Evolutionary conservation across 1,284 basidiomycete species (phyloP).

Genomic region (Lignosus rhinocerotis): DNA sequence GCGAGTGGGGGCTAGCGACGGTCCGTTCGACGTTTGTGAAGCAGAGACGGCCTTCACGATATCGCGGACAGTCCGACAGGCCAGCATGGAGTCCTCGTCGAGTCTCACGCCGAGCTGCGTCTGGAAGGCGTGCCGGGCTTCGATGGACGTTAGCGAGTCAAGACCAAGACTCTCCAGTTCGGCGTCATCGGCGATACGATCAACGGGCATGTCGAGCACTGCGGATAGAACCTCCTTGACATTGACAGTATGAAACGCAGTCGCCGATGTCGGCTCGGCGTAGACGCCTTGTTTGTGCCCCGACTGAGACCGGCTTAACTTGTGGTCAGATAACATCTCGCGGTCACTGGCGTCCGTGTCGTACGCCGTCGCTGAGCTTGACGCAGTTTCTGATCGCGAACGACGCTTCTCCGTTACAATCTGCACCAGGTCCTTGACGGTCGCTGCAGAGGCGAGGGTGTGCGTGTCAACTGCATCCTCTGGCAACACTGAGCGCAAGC

Average conservation of each 20-base stretch:
- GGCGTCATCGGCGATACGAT: constrained; percentile 43
- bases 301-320: background rate
- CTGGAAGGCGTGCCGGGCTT: constrained; percentile 50
- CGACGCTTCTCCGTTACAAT: constrained; percentile 32
- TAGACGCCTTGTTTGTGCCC: constrained; percentile 4
- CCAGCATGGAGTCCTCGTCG: constrained; percentile 26
- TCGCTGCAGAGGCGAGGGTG: constrained; percentile 39
- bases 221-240: constrained; percentile 48
- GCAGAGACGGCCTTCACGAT: constrained; percentile 8
- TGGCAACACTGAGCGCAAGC: constrained; percentile 39
- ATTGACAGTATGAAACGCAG: constrained; percentile 15
- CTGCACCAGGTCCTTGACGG: constrained; percentile 29
- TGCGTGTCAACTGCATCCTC: constrained; percentile 33
- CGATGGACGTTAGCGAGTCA: constrained; percentile 65
- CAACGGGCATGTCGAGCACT: constrained; percentile 46
- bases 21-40: background rate
- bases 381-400: constrained; percentile 7
- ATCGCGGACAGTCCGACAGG: constrained; percentile 11
- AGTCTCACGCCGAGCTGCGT: constrained; percentile 41
- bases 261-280: constrained; percentile 13
- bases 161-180: constrained; percentile 53
- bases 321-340: background rate
- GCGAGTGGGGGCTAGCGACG: background rate
- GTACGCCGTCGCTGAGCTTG: constrained; percentile 22
- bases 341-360: constrained; percentile 31